Percentiles rank a stretch among this genome's conserved stretches.
Evolutionary conservation across 768 basidiomycete species (phyloP).

Genomic region (Amanita rubescens): DNA sequence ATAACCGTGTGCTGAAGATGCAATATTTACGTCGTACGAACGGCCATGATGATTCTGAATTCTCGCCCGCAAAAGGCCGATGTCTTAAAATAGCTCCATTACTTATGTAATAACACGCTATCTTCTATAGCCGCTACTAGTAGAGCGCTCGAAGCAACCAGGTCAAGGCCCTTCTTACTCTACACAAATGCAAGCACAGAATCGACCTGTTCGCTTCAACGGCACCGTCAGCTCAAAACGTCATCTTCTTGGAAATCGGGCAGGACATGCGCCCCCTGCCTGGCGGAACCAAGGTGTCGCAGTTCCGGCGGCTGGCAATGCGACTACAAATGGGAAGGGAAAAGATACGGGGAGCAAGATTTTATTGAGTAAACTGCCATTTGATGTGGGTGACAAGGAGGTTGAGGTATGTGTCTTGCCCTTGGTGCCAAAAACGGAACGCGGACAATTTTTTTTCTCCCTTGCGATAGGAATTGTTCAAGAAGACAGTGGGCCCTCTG

Average conservation of each 20-base stretch:
- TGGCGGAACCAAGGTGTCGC: slow-evolving; percentile 38
- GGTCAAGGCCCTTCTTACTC: neutral
- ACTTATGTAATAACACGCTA: too few relatives aligned
- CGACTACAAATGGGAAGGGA: slow-evolving; percentile 21
- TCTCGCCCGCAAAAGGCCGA: too few relatives aligned
- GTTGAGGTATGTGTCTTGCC: slow-evolving; percentile 43
- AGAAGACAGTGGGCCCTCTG: slow-evolving; percentile 68
- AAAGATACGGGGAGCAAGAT: slow-evolving; percentile 56
- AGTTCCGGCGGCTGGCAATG: neutral
- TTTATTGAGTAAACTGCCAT: slow-evolving; percentile 54
- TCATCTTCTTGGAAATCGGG: slow-evolving; percentile 48
- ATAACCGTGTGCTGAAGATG: too few relatives aligned
- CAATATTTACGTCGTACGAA: too few relatives aligned
- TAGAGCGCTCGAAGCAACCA: neutral
- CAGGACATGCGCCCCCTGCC: slow-evolving; percentile 50
- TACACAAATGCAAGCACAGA: neutral
- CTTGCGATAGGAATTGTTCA: slow-evolving; percentile 75
- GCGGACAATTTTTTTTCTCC: neutral
- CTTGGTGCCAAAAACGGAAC: neutral
- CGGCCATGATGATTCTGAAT: too few relatives aligned
- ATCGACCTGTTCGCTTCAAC: slow-evolving; percentile 4
- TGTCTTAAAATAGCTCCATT: too few relatives aligned
- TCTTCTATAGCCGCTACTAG: too few relatives aligned
- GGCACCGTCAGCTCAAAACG: slow-evolving; percentile 41
- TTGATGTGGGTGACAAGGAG: slow-evolving; percentile 63